phyloP scores from a whole-genome alignment of 2,329 filamentous ascomycete genomes.

The Ramichloridium luteum region DNA sequence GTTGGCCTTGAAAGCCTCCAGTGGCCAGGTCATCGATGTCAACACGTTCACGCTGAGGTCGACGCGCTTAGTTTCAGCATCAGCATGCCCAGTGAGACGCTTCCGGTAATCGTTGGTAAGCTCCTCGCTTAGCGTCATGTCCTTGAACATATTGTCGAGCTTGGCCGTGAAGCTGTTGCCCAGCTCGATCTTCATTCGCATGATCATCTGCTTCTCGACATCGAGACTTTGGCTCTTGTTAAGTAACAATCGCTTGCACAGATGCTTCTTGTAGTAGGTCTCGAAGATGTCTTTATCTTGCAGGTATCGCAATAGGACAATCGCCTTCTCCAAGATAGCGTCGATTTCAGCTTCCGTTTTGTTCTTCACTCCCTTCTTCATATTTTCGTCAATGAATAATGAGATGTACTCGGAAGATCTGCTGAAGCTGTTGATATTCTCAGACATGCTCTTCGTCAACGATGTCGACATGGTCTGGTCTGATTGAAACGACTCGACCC shows the following conservation, averaged over 20 bases:
- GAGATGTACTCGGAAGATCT: slow-evolving; percentile 87
- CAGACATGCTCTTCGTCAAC: slow-evolving; percentile 73
- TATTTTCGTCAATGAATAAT: slow-evolving; percentile 89
- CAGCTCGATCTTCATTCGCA: slow-evolving; percentile 91
- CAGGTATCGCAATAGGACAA: slow-evolving; percentile 75
- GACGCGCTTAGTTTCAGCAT: slow-evolving; percentile 48
- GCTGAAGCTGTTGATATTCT: slow-evolving; percentile 81
- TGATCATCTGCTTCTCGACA: slow-evolving; percentile 89
- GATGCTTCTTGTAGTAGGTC: slow-evolving; percentile 94
- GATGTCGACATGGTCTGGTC: slow-evolving; percentile 71
- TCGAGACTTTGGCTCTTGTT: slow-evolving; percentile 84
- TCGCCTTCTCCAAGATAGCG: slow-evolving; percentile 72
- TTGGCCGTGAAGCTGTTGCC: slow-evolving; percentile 89
- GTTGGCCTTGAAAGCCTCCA: slow-evolving; percentile 64
- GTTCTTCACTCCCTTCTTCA: slow-evolving; percentile 86
- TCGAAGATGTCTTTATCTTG: slow-evolving; percentile 91
- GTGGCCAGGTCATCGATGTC: slow-evolving; percentile 89
- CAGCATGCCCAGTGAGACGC: slow-evolving; percentile 49
- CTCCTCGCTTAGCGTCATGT: slow-evolving; percentile 80
- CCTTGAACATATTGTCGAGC: slow-evolving; percentile 95
- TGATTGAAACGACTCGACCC: slow-evolving; percentile 56
- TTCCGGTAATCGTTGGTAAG: slow-evolving; percentile 65
- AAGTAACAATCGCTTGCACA: slow-evolving; percentile 75
- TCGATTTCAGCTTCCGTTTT: slow-evolving; percentile 87
- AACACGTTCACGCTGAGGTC: slow-evolving; percentile 78